Conservation (phyloP, 129 eudicot species). For the Flaveria robusta region DNA sequence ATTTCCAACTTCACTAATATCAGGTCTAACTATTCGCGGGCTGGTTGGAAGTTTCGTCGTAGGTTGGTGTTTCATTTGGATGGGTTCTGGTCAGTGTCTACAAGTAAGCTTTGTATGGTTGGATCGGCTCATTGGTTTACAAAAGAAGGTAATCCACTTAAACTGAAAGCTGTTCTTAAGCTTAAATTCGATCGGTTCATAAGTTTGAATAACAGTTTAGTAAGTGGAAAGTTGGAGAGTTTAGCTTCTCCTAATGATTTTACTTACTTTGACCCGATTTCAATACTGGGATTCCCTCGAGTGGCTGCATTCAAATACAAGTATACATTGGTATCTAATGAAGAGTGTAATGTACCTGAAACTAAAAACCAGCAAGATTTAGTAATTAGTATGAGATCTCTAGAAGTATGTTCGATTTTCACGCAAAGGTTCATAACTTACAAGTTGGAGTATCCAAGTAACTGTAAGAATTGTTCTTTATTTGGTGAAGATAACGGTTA, state of each 20-base stretch:
- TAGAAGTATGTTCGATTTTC: conserved; percentile 41
- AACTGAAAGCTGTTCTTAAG: conserved; percentile 58
- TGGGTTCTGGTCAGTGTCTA: conserved; percentile 76
- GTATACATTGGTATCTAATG: conserved; percentile 48
- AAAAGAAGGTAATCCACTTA: conserved; percentile 30
- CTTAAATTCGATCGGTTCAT: conserved; percentile 48
- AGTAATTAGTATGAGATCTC: conserved; percentile 34
- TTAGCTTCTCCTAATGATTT: conserved; percentile 40
- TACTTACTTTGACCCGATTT: conserved; percentile 54
- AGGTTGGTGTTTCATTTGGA: conserved; percentile 39
- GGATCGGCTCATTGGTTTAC: conserved; percentile 54
- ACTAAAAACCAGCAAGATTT: conserved; percentile 10
- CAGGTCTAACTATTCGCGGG: conserved; percentile 17
- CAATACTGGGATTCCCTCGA: conserved; percentile 49
- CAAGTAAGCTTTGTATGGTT: conserved; percentile 59
- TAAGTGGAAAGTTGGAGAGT: conserved; percentile 64
- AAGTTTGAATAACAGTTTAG: conserved; percentile 45
- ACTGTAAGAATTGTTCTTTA: conserved; percentile 44
- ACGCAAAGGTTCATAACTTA: conserved; percentile 13
- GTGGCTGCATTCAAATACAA: conserved; percentile 40
- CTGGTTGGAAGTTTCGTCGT: conserved; percentile 7
- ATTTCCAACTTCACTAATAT: conserved; percentile 9
- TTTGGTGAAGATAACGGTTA: conserved; percentile 28
- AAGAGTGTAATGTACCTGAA: conserved; percentile 25
- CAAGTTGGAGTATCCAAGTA: conserved; percentile 43